These are phyloP conservation scores for Aspergillus baeticus DNA, from an alignment of 495 filamentous ascomycete species.

Conservation along the genomic window DNA sequence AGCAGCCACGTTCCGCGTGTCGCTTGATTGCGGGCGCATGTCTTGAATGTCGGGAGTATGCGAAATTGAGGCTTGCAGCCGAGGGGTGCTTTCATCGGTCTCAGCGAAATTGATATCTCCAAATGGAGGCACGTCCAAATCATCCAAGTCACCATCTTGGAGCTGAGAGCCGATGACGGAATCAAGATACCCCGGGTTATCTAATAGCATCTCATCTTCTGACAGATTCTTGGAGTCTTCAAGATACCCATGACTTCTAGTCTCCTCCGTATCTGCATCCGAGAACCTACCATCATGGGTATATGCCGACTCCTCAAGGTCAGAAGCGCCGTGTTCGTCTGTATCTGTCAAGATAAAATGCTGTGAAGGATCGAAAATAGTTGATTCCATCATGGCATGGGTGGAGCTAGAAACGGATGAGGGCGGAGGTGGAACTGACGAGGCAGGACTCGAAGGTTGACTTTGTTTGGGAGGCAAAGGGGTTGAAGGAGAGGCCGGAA, in stretches of 20 bases:
- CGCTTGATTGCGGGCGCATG: background rate
- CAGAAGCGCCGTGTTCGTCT: background rate
- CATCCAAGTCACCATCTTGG: slow-evolving; percentile 38
- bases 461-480: slow-evolving; percentile 43
- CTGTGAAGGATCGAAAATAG: slow-evolving; percentile 36
- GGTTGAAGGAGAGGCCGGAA: slow-evolving; percentile 56
- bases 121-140: slow-evolving; percentile 13
- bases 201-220: slow-evolving; percentile 37
- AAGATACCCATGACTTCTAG: slow-evolving; percentile 25
- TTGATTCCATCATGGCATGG: slow-evolving; percentile 43
- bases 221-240: slow-evolving; percentile 33
- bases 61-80: slow-evolving; percentile 11
- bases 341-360: background rate
- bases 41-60: slow-evolving; percentile 3
- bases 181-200: slow-evolving; percentile 50
- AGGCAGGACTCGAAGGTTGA: slow-evolving; percentile 31
- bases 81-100: slow-evolving; percentile 17
- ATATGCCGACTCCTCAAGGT: slow-evolving; percentile 33
- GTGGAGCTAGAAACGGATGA: slow-evolving; percentile 27
- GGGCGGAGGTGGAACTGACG: slow-evolving; percentile 29
- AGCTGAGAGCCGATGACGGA: slow-evolving; percentile 48
- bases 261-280: slow-evolving; percentile 40
- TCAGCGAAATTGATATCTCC: background rate
- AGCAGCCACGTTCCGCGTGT: background rate
- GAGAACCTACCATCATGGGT: slow-evolving; percentile 46